Percentiles rank a stretch among this genome's conserved stretches.
Conservation (phyloP, 495 filamentous ascomycete genomes). For the Xylaria sp. region DNA sequence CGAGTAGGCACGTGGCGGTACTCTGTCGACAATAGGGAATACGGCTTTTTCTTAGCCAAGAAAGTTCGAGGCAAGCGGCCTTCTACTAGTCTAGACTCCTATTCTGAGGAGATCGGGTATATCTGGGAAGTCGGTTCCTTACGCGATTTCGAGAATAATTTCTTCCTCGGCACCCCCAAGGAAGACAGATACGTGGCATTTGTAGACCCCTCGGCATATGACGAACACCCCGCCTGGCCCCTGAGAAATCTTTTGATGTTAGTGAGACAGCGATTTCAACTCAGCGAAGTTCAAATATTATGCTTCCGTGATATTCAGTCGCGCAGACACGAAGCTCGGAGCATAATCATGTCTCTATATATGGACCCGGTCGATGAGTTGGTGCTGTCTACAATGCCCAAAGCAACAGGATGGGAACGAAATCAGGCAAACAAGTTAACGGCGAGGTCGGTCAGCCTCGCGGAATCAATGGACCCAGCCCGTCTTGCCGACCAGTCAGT, state of each 20-base stretch:
- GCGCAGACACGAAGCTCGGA: conserved; percentile 77
- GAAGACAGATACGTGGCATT: conserved; percentile 84
- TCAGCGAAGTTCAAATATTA: conserved; percentile 81
- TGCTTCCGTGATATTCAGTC: conserved; percentile 86
- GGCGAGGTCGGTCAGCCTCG: conserved; percentile 78
- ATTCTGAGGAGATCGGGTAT: conserved; percentile 59
- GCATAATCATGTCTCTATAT: conserved; percentile 74
- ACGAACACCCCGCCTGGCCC: conserved; percentile 88
- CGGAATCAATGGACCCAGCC: conserved; percentile 88
- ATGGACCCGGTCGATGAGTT: conserved; percentile 55
- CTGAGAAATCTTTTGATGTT: conserved; percentile 87
- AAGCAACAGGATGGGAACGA: conserved; percentile 94
- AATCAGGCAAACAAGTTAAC: conserved; percentile 75
- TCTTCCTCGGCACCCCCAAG: conserved; percentile 73
- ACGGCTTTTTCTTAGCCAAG: conserved; percentile 94
- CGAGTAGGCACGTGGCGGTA: conserved; percentile 86
- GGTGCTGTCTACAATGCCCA: conserved; percentile 67
- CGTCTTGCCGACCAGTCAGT: conserved; percentile 93
- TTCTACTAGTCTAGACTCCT: conserved; percentile 25
- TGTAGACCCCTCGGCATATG: conserved; percentile 90
- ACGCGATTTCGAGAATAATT: conserved; percentile 80
- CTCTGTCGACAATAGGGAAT: conserved; percentile 76
- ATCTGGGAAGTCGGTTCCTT: conserved; percentile 79
- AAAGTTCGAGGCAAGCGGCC: conserved; percentile 52
- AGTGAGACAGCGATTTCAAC: conserved; percentile 79